Evolutionary conservation across 345 rosid genomes (phyloP), one percentile per base, ranked within the genome.

Genomic region (Lepidium africanum): DNA sequence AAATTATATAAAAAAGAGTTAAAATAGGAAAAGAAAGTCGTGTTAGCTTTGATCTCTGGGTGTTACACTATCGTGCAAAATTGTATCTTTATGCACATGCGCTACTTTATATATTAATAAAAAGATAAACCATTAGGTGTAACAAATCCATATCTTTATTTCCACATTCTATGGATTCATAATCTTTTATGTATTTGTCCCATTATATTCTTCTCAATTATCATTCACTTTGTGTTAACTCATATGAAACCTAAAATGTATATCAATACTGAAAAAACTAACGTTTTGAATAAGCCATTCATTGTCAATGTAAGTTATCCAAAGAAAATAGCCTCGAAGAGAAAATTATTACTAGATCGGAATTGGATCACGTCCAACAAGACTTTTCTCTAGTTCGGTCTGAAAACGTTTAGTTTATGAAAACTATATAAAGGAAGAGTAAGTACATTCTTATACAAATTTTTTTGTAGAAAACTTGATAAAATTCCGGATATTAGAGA

Each of bases 71-170:
- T 69, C 78, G 70, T 55, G 70, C 70, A 69, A 62, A 60, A 32
- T 55, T 68, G 47, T 61, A 46, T 61, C 74, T 68, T 75, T 75
- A 75, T 55, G 70, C 74, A 62, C 78, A 75, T 63, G 78, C 78
- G 53, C 55, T 55, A 68, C 78, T 74, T 74, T 61, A 74, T 67
- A 39, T 21, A 46, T 68, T 21, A 52, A 51, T 59, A 71, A 33
- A 63, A 45, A 43, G 43, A 67, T 36, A 59, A 59, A 25, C 64
- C 42, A 52, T 16, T 59, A 43, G 39, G 57, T 43, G 54, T 50
- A 57, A 57, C 40, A 55, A 64, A 15, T 33, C 41, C 69, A 70
- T 30, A 30, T 74, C 50, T 67, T 59, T 70, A 46, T 49, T 40
- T 56, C 75, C 70, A 56, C 59, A 57, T 73, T 39, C 43, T 76